A percentile compares a stretch with the other conserved stretches of the same genome.
These are phyloP conservation scores for Tetratostichococcus sp. DNA, from an alignment of 139 green algal genomes.

Conservation along the genomic window DNA sequence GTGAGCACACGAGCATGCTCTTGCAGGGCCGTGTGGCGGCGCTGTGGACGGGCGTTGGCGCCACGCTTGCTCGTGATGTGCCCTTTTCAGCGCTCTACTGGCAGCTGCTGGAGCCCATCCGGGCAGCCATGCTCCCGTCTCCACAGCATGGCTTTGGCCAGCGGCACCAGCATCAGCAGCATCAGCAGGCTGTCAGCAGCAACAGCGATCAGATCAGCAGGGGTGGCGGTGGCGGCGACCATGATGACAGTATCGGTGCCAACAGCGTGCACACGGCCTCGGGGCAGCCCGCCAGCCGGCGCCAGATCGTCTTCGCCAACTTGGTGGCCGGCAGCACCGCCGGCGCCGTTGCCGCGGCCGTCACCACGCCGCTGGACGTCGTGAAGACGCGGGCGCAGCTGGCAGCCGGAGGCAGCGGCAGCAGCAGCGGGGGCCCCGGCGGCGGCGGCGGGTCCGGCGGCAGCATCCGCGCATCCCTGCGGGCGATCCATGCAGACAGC, in stretches of 20 bases:
- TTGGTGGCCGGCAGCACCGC: constrained; percentile 51
- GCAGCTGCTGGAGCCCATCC: constrained; percentile 79
- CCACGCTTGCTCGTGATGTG: constrained; percentile 85
- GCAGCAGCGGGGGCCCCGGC: neutral
- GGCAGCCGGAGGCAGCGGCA: neutral
- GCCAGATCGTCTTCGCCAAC: constrained; percentile 12
- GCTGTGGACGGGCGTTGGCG: constrained; percentile 73
- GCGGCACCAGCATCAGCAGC: too few species aligned
- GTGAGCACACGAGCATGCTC: too few species aligned
- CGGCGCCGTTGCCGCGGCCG: constrained; percentile 67
- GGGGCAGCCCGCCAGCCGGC: neutral
- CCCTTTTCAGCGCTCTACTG: constrained; percentile 96
- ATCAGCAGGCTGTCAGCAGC: constrained; percentile 2
- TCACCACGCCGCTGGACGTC: constrained; percentile 95
- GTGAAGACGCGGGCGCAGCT: constrained; percentile 90
- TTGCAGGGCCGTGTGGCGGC: neutral
- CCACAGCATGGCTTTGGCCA: too few species aligned
- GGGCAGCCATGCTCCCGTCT: constrained; percentile 35
- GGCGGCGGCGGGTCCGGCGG: neutral
- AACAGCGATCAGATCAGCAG: neutral
- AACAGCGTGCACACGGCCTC: neutral
- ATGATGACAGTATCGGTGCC: constrained; percentile 4
- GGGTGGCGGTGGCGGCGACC: neutral
- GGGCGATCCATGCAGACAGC: constrained; percentile 38
- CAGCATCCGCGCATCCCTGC: constrained; percentile 25